Evolutionary conservation across 2,329 filamentous ascomycete genomes (phyloP).

Genomic region (Dactylonectria macrodidyma): DNA sequence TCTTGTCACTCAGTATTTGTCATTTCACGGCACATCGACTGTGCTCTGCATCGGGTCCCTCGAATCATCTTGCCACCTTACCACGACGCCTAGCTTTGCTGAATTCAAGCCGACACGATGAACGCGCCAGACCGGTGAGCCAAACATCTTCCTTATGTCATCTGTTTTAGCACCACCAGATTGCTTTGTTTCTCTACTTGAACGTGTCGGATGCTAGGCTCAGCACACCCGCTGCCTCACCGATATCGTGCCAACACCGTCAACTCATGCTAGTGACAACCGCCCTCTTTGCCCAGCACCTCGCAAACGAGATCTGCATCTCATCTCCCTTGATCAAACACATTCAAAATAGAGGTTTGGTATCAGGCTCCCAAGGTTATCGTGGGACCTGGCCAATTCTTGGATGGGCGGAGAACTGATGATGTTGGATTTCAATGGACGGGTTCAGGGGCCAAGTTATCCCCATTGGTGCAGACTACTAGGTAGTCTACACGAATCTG

Average conservation of each 20-base stretch:
- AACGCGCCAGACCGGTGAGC: conserved; percentile 71
- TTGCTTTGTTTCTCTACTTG: not conserved
- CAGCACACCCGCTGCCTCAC: conserved; percentile 6
- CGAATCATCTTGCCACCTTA: conserved; percentile 1
- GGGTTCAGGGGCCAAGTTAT: not conserved
- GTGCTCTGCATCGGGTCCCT: not conserved
- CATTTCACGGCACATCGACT: not conserved
- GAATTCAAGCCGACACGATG: conserved; percentile 55
- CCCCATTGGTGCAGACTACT: not conserved
- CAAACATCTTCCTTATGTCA: conserved; percentile 4
- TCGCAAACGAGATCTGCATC: not conserved
- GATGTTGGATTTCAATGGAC: not conserved
- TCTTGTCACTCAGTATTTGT: not conserved
- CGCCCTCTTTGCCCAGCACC: not conserved
- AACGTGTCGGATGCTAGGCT: not conserved
- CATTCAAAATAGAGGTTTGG: not conserved
- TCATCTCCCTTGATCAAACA: no score
- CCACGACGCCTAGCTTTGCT: conserved; percentile 9
- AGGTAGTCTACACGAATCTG: not conserved
- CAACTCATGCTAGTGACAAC: not conserved
- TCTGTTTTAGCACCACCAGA: not conserved
- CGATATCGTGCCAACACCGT: not conserved
- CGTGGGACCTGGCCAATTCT: not conserved
- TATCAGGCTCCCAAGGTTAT: no score
- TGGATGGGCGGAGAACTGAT: not conserved